Evolutionary conservation across 768 basidiomycete genomes (phyloP).

Genomic region (Termitomyces bulborhizus): DNA sequence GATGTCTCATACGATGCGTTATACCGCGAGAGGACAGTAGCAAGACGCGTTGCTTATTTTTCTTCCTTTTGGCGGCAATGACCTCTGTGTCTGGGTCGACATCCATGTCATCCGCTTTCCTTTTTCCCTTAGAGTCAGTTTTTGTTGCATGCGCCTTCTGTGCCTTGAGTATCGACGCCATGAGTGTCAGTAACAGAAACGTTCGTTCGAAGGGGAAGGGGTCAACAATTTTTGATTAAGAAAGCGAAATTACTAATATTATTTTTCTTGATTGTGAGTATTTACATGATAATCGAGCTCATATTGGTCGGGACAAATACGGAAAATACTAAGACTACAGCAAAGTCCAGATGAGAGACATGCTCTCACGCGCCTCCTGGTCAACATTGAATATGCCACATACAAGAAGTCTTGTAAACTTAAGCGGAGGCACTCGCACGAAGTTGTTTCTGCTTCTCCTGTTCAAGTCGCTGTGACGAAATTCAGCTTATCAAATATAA

Average conservation of each 20-base stretch:
- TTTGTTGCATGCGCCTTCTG: constrained; percentile 54
- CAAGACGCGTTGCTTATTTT: constrained; percentile 94
- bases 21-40: constrained; percentile 90
- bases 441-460: constrained; percentile 84
- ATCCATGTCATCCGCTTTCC: constrained; percentile 56
- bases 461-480: constrained; percentile 65
- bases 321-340: constrained; percentile 20
- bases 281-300: constrained; percentile 2
- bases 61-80: constrained; percentile 45
- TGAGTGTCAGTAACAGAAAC: constrained; percentile 19
- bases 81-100: constrained; percentile 32
- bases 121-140: constrained; percentile 52
- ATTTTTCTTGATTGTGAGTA: neutral
- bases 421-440: constrained; percentile 21
- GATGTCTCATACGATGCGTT: constrained; percentile 93
- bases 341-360: constrained; percentile 8
- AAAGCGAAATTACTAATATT: neutral
- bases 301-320: neutral
- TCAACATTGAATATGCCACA: constrained; percentile 1
- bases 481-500: constrained; percentile 3
- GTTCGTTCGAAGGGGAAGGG: neutral
- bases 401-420: constrained; percentile 10
- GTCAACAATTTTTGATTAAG: constrained; percentile 4
- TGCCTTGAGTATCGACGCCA: constrained; percentile 62
- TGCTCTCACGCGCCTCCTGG: constrained; percentile 10